Percentiles rank a stretch among this genome's conserved stretches.
These are phyloP conservation scores for Diaporthe nobilis DNA, from an alignment of 2,329 filamentous ascomycete genomes.

Conservation along the genomic window DNA sequence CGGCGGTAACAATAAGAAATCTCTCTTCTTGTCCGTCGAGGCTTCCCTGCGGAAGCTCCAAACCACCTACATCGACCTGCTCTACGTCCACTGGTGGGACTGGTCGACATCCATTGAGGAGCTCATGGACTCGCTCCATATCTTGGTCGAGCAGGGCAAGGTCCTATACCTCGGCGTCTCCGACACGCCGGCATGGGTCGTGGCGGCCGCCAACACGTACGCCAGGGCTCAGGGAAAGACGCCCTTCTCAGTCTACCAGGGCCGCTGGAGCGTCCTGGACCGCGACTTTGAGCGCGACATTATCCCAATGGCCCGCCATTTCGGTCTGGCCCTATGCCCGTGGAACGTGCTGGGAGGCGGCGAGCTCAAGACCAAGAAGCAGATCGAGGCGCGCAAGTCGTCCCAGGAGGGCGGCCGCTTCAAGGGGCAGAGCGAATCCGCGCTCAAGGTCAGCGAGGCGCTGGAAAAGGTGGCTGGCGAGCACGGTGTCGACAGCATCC, in stretches of 20 bases:
- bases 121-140: constrained; percentile 58
- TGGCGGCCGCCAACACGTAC: constrained; percentile 56
- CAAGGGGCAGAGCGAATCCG: constrained; percentile 61
- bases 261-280: constrained; percentile 53
- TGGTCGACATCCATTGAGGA: constrained; percentile 58
- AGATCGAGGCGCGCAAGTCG: constrained; percentile 44
- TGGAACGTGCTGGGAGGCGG: constrained; percentile 66
- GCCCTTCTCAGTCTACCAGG: constrained; percentile 57
- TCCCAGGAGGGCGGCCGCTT: constrained; percentile 52
- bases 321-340: constrained; percentile 69
- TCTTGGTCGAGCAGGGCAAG: constrained; percentile 57
- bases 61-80: constrained; percentile 60
- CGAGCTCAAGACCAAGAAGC: constrained; percentile 51
- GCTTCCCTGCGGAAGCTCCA: constrained; percentile 61
- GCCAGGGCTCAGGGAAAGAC: constrained; percentile 53
- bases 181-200: constrained; percentile 58
- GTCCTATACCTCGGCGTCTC: constrained; percentile 59
- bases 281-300: constrained; percentile 73
- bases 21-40: constrained; percentile 66
- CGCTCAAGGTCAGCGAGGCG: constrained; percentile 63
- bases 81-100: constrained; percentile 63
- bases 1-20: constrained; percentile 74
- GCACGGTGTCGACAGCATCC: constrained; percentile 59
- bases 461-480: constrained; percentile 65
- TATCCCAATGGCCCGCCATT: constrained; percentile 73